Conservation (phyloP, 805 yeast species). For the Saturnispora kantuleensis region DNA sequence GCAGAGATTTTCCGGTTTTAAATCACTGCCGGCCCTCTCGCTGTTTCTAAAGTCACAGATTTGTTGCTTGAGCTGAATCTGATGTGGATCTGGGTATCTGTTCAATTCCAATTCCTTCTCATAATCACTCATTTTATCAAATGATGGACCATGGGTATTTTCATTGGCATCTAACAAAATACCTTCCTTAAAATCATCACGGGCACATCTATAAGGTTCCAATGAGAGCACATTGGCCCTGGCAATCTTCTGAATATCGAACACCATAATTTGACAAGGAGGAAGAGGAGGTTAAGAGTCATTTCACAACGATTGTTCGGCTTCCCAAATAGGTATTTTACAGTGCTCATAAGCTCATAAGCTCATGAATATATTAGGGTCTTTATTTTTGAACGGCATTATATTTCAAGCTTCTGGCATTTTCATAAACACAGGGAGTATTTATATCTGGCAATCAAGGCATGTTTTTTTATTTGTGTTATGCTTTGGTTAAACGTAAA, state of each 20-base stretch:
- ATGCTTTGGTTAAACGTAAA: too few relatives aligned
- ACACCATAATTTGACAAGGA: constrained; percentile 26
- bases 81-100: constrained; percentile 97
- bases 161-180: constrained; percentile 91
- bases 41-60: constrained; percentile 63
- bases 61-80: constrained; percentile 59
- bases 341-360: too few relatives aligned
- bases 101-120: constrained; percentile 55
- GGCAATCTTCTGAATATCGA: constrained; percentile 48
- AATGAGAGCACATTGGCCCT: constrained; percentile 77
- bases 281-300: neutral
- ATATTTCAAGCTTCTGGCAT: too few relatives aligned
- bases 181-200: constrained; percentile 90
- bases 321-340: too few relatives aligned
- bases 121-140: constrained; percentile 32
- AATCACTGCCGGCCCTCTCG: constrained; percentile 20
- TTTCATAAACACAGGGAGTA: too few relatives aligned
- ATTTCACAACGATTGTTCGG: too few relatives aligned
- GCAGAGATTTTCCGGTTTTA: constrained; percentile 60
- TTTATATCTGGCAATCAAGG: too few relatives aligned
- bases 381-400: too few relatives aligned
- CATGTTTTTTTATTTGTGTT: too few relatives aligned
- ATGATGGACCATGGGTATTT: constrained; percentile 85
- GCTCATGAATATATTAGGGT: neutral
- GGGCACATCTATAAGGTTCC: constrained; percentile 92